Evolutionary conservation across 163 green algal species (phyloP).

Genomic region (Dunaliella salina): DNA sequence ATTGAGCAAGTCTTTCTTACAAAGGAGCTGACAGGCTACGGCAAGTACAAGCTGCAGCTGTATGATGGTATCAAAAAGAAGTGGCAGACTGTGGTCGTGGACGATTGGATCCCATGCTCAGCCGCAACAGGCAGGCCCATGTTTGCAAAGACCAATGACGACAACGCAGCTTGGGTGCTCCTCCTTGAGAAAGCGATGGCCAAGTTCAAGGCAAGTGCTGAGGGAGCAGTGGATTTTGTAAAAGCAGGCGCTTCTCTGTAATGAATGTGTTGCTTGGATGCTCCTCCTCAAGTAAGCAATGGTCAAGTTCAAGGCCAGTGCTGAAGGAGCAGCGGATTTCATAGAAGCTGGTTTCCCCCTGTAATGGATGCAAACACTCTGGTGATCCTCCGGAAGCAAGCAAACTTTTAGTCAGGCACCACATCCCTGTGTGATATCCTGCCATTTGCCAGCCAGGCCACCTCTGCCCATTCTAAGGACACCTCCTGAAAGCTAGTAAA

Average conservation of each 20-base stretch:
- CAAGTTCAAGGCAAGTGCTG: conserved; percentile 40
- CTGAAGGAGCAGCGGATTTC: not conserved
- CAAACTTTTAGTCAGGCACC: no score
- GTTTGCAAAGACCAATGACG: conserved; percentile 33
- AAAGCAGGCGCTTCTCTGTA: not conserved
- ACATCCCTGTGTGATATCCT: no score
- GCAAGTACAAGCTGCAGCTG: conserved; percentile 39
- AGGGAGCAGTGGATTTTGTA: not conserved
- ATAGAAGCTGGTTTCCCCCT: no score
- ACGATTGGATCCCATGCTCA: conserved; percentile 34
- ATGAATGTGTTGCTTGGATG: no score
- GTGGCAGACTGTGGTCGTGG: conserved; percentile 33
- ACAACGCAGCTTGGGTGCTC: conserved; percentile 47
- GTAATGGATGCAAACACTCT: no score
- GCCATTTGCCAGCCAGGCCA: no score
- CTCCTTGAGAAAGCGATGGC: conserved; percentile 56
- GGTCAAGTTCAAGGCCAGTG: conserved; percentile 36
- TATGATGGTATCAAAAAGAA: conserved; percentile 24
- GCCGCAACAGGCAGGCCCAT: conserved; percentile 7
- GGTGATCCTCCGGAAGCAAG: no score
- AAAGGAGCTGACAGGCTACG: conserved; percentile 22
- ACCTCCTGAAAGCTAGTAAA: no score
- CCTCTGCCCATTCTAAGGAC: no score
- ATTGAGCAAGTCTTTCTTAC: conserved; percentile 5
- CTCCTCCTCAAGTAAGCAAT: conserved; percentile 48